Evolutionary conservation across 768 basidiomycete species (phyloP), one percentile per base, ranked within the genome.

Genomic region (Leccinum uliginosum): DNA sequence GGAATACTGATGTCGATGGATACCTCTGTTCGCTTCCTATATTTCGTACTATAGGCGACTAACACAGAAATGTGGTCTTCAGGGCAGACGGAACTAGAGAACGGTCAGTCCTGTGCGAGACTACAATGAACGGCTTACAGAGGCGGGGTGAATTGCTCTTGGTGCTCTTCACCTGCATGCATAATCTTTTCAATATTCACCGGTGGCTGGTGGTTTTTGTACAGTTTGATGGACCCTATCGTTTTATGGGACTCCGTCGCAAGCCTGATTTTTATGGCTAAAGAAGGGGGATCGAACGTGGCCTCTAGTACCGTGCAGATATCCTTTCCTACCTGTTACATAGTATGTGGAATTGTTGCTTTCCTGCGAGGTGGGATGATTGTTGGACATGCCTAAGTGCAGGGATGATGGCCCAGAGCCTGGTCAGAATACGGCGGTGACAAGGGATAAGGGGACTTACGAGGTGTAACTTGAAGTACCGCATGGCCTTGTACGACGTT

Each of bases 231-330:
- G 17, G 54, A 64, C 40, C 21, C n/a, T 10, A 63, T 32, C 6
- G 17, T 54, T 24, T 63, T 56, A 0, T 1, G 1, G 24, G 62
- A 64, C 40, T 30, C 43, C 24, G 9, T 54, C 8, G 50, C 62
- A 23, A 63, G 58, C 7, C 52, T 45, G 0, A 63, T 17, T n/a
- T 23, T 32, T 6, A 38, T 17, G 17, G 7, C 35, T 38, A 38
- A 17, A 38, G 7, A 9, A 38, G 35, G 7, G 15, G 2, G 56
- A 34, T 19, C 12, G 17, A 32, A 34, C 6, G n/a, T 4, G 12
- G 32, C 10, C 1, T 27, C 29, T 27, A 29, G 29, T 10, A 29
- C 14, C 1, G 15, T 38, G 17, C 19, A 43, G n/a, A 43, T 10
- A 38, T n/a, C n/a, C 1, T 7, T 17, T 9, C 35, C 7, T 3